Evolutionary conservation across 768 basidiomycete genomes (phyloP), one percentile per base, ranked within the genome.

Genomic region (Tricholoma furcatifolium): DNA sequence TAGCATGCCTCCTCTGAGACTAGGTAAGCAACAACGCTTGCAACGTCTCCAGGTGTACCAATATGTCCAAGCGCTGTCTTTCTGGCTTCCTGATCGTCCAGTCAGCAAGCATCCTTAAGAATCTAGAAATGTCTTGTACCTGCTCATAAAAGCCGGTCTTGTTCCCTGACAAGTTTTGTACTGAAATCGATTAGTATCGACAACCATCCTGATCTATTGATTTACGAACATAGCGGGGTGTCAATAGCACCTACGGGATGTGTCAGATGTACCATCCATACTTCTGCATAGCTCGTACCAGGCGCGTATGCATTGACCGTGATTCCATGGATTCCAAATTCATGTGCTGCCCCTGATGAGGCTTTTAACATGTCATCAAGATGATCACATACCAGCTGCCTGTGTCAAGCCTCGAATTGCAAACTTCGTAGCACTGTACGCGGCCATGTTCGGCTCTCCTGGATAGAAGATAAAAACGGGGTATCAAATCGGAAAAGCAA

Each of bases 351-450:
- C 30, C 2, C 4, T 30, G 1, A 21, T 44, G 6, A 38, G 8
- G 10, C 15, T 17, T 12, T 27, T 27, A 27, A 27, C 27, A 27
- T 5, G 9, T 3, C 14, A 12, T 2, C 14, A 5, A 3, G 30
- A 45, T 20, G 8, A 17, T 45, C 17, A 43, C 57, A 3, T 35
- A 66, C 66, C 63, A 20, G 56, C 51, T 9, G 42, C 44, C 43
- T 61, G 58, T 11, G 75, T 73, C 34, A 74, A 59, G 11, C 70
- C 76, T n/a, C 72, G 62, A 9, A 77, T 41, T 11, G 75, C 74
- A 54, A 74, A 75, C 56, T 76, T 75, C 2, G 65, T 72, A 0
- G 69, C 43, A 40, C 63, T 60, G 48, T 76, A 75, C 7, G 67
- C 63, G 5, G 53, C 30, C 7, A 60, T 18, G 32, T 32, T 46